Evolutionary conservation across 192 early-diverging fungal species (phyloP).

Genomic region (Pilobolus umbonatus): DNA sequence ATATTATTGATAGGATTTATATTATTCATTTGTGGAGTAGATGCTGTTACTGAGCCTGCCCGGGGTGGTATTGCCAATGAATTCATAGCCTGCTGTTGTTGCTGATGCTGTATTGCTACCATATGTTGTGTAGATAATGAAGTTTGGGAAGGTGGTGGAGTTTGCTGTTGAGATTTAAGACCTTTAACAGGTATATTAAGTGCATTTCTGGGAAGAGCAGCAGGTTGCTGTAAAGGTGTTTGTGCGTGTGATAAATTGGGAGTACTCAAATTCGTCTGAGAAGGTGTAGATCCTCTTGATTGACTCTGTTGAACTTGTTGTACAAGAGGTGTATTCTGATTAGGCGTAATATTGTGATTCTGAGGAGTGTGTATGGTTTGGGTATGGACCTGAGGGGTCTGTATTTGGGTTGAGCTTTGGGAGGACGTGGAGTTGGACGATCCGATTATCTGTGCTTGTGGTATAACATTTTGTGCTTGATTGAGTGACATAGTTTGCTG

Average conservation of each 20-base stretch:
- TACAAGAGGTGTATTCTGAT: constrained; percentile 4
- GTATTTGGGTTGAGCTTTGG: constrained; percentile 11
- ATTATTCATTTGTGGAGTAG: background rate
- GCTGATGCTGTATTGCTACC: constrained; percentile 8
- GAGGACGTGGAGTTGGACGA: background rate
- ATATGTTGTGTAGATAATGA: constrained; percentile 12
- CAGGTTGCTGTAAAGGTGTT: constrained; percentile 8
- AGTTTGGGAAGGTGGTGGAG: constrained; percentile 3
- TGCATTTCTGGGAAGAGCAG: background rate
- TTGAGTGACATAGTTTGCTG: background rate
- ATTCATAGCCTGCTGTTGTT: constrained; percentile 13
- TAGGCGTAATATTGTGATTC: background rate
- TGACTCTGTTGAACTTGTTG: background rate
- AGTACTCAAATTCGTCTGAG: constrained; percentile 6
- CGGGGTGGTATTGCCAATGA: constrained; percentile 6
- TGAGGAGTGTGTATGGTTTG: constrained; percentile 14
- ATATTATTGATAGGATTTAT: background rate
- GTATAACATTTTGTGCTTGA: constrained; percentile 6
- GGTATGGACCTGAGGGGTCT: constrained; percentile 1
- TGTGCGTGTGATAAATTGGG: constrained; percentile 10
- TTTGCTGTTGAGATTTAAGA: constrained; percentile 5
- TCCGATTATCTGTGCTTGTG: constrained; percentile 1
- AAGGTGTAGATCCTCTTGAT: background rate
- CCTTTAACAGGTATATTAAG: constrained; percentile 3
- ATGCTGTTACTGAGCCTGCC: background rate